A percentile compares a stretch with the other conserved stretches of the same genome.
phyloP scores from a whole-genome alignment of 129 eudicot genomes.

The Escallonia rubra region DNA sequence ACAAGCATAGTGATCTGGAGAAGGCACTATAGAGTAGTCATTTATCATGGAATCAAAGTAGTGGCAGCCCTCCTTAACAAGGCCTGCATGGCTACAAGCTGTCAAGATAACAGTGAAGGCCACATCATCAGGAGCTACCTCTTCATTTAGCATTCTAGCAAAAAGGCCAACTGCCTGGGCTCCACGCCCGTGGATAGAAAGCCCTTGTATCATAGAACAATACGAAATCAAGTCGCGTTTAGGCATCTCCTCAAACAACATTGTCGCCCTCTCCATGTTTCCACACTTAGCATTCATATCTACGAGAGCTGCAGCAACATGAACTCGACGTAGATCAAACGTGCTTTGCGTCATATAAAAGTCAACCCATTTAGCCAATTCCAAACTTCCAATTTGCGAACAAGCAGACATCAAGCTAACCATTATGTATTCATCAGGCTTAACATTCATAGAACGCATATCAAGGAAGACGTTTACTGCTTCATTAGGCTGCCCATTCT shows the following conservation, averaged over 20 bases:
- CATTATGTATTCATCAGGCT: neutral
- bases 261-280: slow-evolving; percentile 1
- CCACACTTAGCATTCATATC: slow-evolving; percentile 1
- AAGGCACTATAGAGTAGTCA: neutral
- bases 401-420: slow-evolving; percentile 7
- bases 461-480: slow-evolving; percentile 1
- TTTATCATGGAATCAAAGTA: neutral
- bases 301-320: slow-evolving; percentile 1
- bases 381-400: slow-evolving; percentile 1
- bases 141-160: neutral
- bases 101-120: neutral
- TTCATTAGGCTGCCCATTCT: slow-evolving; percentile 4
- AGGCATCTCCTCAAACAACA: neutral
- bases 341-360: neutral
- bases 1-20: neutral
- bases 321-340: neutral
- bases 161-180: neutral
- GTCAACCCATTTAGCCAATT: slow-evolving; percentile 3
- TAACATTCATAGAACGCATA: neutral
- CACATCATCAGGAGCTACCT: neutral
- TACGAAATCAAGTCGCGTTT: slow-evolving; percentile 1
- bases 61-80: neutral
- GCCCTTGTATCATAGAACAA: slow-evolving; percentile 3
- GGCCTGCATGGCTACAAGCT: neutral
- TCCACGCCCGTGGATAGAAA: neutral